phyloP scores from a whole-genome alignment of 495 filamentous ascomycete species.

The Emericellopsis terricola region DNA sequence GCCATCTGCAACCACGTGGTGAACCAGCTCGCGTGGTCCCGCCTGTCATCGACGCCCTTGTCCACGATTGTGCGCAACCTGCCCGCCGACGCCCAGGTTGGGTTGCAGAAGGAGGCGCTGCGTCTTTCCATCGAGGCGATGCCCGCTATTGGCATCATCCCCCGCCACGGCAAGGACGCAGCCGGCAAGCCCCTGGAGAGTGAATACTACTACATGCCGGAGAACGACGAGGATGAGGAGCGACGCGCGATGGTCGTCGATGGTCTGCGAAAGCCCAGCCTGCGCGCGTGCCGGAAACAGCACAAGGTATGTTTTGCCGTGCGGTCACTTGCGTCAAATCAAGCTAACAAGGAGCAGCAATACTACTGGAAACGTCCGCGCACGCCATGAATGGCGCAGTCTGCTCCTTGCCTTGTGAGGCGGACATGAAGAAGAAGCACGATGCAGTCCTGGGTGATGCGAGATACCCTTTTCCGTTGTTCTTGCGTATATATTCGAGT shows the following conservation, averaged over 20 bases:
- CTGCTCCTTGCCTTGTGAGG: too few species aligned
- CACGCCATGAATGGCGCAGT: conserved; percentile 33
- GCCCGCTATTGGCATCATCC: conserved; percentile 69
- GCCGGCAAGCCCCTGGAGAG: conserved; percentile 85
- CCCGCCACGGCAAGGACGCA: conserved; percentile 85
- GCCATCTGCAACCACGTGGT: conserved; percentile 59
- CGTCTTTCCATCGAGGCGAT: conserved; percentile 51
- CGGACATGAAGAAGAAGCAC: too few species aligned
- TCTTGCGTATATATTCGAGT: too few species aligned
- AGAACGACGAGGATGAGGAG: conserved; percentile 64
- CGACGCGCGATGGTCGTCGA: conserved; percentile 70
- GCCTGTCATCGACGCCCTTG: conserved; percentile 80
- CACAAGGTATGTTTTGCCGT: conserved; percentile 60
- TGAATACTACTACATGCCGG: conserved; percentile 95
- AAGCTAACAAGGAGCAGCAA: conserved; percentile 42
- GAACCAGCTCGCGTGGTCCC: conserved; percentile 93
- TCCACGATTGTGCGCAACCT: conserved; percentile 75
- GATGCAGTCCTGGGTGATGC: too few species aligned
- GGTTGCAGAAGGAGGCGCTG: conserved; percentile 41
- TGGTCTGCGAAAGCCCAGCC: conserved; percentile 67
- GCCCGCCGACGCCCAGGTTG: conserved; percentile 42
- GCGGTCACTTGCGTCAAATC: conserved; percentile 7
- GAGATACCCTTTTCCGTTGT: too few species aligned
- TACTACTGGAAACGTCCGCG: conserved; percentile 78
- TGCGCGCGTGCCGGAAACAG: conserved; percentile 77